Conservation (phyloP, 202 grass and related monocot genomes). For the Panicum virgatum region DNA sequence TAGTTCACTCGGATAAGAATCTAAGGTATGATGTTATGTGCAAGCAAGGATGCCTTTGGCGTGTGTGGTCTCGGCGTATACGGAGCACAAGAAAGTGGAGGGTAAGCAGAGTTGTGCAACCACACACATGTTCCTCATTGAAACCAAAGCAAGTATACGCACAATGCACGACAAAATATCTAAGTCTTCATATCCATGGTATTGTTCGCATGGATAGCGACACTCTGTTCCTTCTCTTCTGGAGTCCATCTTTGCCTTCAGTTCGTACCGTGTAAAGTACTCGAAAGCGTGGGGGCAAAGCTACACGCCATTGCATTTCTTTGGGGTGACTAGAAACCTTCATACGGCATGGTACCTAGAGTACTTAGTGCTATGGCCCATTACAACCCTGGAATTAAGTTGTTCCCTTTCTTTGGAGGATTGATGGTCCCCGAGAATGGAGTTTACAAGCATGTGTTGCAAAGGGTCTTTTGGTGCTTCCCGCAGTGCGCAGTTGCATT, state of each 20-base stretch:
- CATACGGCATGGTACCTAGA: too few relatives aligned
- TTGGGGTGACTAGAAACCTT: too few relatives aligned
- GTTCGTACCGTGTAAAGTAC: not conserved
- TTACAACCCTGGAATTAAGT: too few relatives aligned
- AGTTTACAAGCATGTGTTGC: not conserved
- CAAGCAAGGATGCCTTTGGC: not conserved
- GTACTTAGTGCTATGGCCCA: too few relatives aligned
- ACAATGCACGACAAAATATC: too few relatives aligned
- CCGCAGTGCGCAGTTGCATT: not conserved
- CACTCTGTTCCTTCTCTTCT: not conserved
- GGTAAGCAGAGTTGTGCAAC: too few relatives aligned
- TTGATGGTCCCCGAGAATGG: not conserved
- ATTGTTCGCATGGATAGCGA: not conserved
- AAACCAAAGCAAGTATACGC: too few relatives aligned
- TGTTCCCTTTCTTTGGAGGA: too few relatives aligned
- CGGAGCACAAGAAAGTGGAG: not conserved
- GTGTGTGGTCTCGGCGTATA: not conserved
- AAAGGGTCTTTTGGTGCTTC: not conserved
- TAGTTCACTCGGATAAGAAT: not conserved
- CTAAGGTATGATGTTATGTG: not conserved
- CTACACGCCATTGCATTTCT: not conserved
- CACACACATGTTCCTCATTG: too few relatives aligned
- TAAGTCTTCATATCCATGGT: not conserved
- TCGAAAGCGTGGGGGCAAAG: not conserved
- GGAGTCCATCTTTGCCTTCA: not conserved